A percentile compares a stretch with the other conserved stretches of the same genome.
These are phyloP conservation scores for Pseudopyrenochaeta lycopersici DNA, from an alignment of 2,329 filamentous ascomycete genomes.

Conservation along the genomic window DNA sequence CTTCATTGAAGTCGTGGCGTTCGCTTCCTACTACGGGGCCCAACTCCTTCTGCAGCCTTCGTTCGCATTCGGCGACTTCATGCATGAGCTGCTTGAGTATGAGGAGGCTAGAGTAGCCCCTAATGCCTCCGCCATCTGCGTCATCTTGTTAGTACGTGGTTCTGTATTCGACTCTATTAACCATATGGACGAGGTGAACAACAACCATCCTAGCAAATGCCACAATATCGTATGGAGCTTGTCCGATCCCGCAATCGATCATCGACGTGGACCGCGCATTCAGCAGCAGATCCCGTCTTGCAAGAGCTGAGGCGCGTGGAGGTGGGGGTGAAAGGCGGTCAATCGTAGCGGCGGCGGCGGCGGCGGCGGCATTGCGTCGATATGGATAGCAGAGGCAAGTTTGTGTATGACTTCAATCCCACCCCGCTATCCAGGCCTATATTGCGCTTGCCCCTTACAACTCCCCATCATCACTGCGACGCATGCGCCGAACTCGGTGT, in stretches of 20 bases:
- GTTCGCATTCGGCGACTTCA: slow-evolving; percentile 57
- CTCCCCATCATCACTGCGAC: neutral
- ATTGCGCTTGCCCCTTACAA: neutral
- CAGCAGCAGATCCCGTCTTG: neutral
- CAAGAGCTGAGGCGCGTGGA: neutral
- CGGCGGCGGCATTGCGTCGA: neutral
- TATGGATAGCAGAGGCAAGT: neutral
- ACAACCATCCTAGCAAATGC: neutral
- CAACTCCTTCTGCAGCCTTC: slow-evolving; percentile 55
- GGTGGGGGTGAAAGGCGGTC: neutral
- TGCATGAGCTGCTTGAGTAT: slow-evolving; percentile 60
- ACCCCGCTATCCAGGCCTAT: neutral
- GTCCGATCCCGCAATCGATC: neutral
- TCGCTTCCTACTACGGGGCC: slow-evolving; percentile 39
- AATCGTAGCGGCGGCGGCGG: slow-evolving; percentile 8
- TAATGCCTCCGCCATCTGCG: slow-evolving; percentile 59
- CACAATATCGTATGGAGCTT: neutral
- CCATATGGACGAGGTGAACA: neutral
- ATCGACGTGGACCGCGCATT: neutral
- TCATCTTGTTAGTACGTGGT: slow-evolving; percentile 22
- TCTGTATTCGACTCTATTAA: neutral
- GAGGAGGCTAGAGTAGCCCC: slow-evolving; percentile 60
- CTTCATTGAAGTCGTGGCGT: slow-evolving; percentile 47
- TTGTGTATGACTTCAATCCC: neutral
- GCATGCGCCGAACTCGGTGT: slow-evolving; percentile 7